phyloP scores from a whole-genome alignment of 2,329 filamentous ascomycete genomes.

The Remersonia thermophila region DNA sequence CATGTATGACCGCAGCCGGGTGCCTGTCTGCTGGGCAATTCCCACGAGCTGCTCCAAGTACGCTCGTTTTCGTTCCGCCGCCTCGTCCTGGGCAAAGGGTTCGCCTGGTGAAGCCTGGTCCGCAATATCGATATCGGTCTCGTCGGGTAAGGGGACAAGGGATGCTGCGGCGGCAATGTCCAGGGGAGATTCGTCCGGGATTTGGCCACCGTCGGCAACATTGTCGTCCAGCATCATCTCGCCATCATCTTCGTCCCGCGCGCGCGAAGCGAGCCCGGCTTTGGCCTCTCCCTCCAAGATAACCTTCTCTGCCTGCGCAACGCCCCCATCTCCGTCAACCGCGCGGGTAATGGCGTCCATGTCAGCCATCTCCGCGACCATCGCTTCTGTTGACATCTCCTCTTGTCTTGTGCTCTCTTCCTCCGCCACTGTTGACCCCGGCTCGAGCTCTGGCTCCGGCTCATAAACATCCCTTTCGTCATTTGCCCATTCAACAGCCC shows the following conservation, averaged over 20 bases:
- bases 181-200: constrained; percentile 35
- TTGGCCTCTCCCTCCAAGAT: constrained; percentile 2
- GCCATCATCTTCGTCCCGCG: not conserved
- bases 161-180: constrained; percentile 42
- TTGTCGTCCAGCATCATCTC: constrained; percentile 18
- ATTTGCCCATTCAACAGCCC: constrained; percentile 45
- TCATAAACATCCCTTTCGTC: constrained; percentile 23
- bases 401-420: constrained; percentile 24
- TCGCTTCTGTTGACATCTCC: constrained; percentile 17
- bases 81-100: not conserved
- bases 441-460: too few relatives aligned
- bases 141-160: constrained; percentile 34
- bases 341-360: constrained; percentile 17
- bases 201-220: too few relatives aligned
- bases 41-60: constrained; percentile 39
- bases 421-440: too few relatives aligned
- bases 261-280: not conserved
- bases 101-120: too few relatives aligned
- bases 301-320: constrained; percentile 1
- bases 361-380: constrained; percentile 16
- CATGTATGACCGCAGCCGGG: constrained; percentile 32
- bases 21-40: constrained; percentile 36
- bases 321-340: constrained; percentile 9
- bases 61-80: constrained; percentile 23
- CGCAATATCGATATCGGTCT: constrained; percentile 22